Percentiles rank a stretch among this genome's conserved stretches.
Evolutionary conservation across 2,329 filamentous ascomycete species (phyloP).

Genomic region (Chaetomiaceae sp.): DNA sequence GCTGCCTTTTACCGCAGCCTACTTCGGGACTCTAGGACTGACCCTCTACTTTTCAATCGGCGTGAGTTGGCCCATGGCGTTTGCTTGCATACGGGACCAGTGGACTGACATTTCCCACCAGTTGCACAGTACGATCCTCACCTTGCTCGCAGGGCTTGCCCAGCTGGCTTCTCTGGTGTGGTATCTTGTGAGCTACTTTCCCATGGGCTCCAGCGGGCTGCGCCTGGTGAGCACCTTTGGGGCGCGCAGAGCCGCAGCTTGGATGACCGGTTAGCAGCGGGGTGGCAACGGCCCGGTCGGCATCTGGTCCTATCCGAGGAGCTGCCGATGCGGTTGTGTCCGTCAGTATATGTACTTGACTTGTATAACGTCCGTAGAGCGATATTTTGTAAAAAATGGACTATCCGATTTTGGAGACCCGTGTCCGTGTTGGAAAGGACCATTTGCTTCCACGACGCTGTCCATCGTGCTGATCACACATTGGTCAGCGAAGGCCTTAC

Average conservation of each 20-base stretch:
- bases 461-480: too few species aligned
- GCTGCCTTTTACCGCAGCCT: constrained; percentile 86
- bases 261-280: constrained; percentile 65
- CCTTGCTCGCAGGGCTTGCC: constrained; percentile 73
- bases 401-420: too few species aligned
- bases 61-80: constrained; percentile 60
- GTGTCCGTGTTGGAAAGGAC: too few species aligned
- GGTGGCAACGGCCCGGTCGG: background rate
- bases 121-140: constrained; percentile 80
- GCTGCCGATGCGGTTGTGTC: background rate
- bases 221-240: constrained; percentile 83
- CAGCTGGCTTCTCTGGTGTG: constrained; percentile 80
- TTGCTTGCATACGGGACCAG: background rate
- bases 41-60: constrained; percentile 90
- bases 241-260: constrained; percentile 73
- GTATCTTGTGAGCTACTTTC: constrained; percentile 97
- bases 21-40: constrained; percentile 86
- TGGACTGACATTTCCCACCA: constrained; percentile 35
- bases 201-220: constrained; percentile 86
- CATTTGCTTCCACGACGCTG: too few species aligned
- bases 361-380: background rate
- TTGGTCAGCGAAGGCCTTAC: too few species aligned
- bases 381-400: too few species aligned
- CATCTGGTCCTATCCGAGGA: background rate
- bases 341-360: background rate